Percentiles rank a stretch among this genome's conserved stretches.
These are phyloP conservation scores for Aegle marmelos DNA, from an alignment of 345 rosid species.

Conservation along the genomic window DNA sequence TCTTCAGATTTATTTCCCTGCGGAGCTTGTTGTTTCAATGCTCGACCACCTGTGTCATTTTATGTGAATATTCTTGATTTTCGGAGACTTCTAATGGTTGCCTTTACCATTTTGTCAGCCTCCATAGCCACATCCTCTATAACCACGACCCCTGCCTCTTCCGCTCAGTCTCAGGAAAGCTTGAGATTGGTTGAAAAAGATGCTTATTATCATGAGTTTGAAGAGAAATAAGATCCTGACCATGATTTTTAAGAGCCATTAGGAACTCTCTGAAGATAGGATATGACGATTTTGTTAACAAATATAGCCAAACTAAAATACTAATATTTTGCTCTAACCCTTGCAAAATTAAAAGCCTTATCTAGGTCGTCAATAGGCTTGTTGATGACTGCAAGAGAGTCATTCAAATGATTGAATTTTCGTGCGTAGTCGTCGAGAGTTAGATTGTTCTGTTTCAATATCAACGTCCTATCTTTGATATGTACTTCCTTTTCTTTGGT, in stretches of 20 bases:
- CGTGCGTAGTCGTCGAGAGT: neutral
- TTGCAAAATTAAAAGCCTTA: too few relatives aligned
- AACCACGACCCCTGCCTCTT: too few relatives aligned
- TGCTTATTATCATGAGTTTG: neutral
- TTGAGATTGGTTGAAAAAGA: neutral
- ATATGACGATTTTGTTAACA: neutral
- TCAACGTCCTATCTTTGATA: too few relatives aligned
- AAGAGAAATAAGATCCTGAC: neutral
- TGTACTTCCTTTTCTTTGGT: neutral
- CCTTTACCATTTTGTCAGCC: too few relatives aligned
- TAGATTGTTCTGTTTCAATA: too few relatives aligned
- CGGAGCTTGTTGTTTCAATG: neutral
- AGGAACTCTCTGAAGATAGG: neutral
- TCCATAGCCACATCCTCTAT: too few relatives aligned
- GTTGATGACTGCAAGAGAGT: neutral
- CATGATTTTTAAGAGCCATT: neutral
- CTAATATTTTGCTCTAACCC: too few relatives aligned
- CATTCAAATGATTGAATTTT: neutral
- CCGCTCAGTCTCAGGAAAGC: neutral
- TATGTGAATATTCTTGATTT: too few relatives aligned
- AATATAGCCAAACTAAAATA: neutral
- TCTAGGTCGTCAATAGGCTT: too few relatives aligned
- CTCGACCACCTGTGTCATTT: neutral
- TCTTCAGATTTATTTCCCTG: neutral
- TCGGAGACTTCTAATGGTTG: too few relatives aligned